Percentiles rank a stretch among this genome's conserved stretches.
phyloP scores from a whole-genome alignment of 2,329 filamentous ascomycete species.

The Bertia moriformis region DNA sequence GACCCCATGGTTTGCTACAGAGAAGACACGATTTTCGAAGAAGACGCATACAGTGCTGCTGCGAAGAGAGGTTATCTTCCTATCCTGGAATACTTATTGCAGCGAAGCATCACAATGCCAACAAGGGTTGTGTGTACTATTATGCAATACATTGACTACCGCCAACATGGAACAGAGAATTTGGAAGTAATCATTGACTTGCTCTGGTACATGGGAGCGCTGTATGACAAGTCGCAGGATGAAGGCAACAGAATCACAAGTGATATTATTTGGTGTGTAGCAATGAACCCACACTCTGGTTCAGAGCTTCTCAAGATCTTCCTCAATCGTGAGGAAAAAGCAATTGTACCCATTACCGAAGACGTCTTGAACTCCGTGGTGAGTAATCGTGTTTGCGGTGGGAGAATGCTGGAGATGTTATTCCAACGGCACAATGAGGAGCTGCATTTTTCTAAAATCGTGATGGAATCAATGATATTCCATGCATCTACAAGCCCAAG shows the following conservation, averaged over 20 bases:
- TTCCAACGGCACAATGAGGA: too few species aligned
- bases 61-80: background rate
- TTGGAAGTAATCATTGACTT: background rate
- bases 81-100: background rate
- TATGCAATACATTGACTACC: background rate
- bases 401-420: too few species aligned
- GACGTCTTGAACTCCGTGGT: too few species aligned
- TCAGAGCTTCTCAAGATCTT: background rate
- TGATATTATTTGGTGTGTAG: background rate
- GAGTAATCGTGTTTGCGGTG: too few species aligned
- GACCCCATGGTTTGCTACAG: too few species aligned
- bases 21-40: too few species aligned
- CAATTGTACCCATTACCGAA: too few species aligned
- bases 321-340: too few species aligned
- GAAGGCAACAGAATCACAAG: background rate
- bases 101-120: background rate
- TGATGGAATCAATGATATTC: too few species aligned
- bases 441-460: too few species aligned
- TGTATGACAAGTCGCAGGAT: background rate
- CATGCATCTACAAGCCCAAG: too few species aligned
- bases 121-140: background rate
- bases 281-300: background rate
- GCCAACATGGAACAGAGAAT: background rate
- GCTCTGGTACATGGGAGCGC: background rate
- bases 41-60: background rate